phyloP scores from a whole-genome alignment of 2,329 filamentous ascomycete genomes.

The Plectosphaerella cucumerina region DNA sequence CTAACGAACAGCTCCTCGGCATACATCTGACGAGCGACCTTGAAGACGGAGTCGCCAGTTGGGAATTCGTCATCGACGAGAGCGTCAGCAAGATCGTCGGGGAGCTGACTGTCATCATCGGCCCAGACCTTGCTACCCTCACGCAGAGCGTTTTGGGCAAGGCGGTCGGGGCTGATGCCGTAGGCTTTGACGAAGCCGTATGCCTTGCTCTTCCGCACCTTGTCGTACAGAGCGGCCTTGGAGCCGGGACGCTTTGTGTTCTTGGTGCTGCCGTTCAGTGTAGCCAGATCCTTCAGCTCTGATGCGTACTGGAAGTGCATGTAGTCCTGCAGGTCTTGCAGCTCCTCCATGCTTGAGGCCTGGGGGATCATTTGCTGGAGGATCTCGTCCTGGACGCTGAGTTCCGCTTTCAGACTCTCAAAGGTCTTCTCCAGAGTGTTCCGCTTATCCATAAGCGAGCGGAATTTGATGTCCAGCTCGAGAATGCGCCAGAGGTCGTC shows the following conservation, averaged over 20 bases:
- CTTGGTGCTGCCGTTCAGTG: slow-evolving; percentile 58
- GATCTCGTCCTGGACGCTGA: slow-evolving; percentile 64
- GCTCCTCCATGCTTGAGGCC: slow-evolving; percentile 85
- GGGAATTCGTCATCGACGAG: slow-evolving; percentile 69
- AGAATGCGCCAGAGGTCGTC: slow-evolving; percentile 94
- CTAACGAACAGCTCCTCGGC: slow-evolving; percentile 85
- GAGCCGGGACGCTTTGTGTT: slow-evolving; percentile 78
- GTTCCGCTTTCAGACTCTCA: slow-evolving; percentile 61
- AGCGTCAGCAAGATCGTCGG: slow-evolving; percentile 82
- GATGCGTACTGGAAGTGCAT: slow-evolving; percentile 88
- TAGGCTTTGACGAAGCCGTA: slow-evolving; percentile 84
- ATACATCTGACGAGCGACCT: slow-evolving; percentile 80
- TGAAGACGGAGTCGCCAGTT: slow-evolving; percentile 71
- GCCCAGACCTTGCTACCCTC: slow-evolving; percentile 75
- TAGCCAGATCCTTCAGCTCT: slow-evolving; percentile 75
- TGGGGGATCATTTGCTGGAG: slow-evolving; percentile 78
- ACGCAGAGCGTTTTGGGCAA: slow-evolving; percentile 81
- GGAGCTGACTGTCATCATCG: slow-evolving; percentile 76
- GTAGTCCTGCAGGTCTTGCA: slow-evolving; percentile 96
- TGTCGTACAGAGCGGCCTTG: slow-evolving; percentile 76
- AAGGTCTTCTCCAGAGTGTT: slow-evolving; percentile 78
- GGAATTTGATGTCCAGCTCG: slow-evolving; percentile 92
- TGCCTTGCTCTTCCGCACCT: slow-evolving; percentile 73
- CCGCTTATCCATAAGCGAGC: slow-evolving; percentile 87
- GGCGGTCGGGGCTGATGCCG: slow-evolving; percentile 81